phyloP scores from a whole-genome alignment of 805 yeast genomes.

The Danielozyma ontarioensis region DNA sequence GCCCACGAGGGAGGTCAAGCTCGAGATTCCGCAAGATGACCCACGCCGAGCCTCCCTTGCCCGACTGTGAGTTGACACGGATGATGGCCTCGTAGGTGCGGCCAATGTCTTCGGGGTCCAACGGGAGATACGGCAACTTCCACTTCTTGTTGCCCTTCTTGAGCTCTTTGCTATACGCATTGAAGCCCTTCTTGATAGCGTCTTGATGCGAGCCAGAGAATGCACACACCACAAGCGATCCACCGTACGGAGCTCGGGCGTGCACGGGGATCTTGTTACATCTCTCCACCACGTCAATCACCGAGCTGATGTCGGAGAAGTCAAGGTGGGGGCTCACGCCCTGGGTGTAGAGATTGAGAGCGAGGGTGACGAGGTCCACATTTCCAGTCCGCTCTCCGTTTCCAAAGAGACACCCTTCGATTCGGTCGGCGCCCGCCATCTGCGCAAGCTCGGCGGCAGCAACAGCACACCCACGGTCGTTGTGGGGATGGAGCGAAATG shows the following conservation, averaged over 20 bases:
- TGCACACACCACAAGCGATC: conserved; percentile 74
- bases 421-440: conserved; percentile 82
- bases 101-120: conserved; percentile 79
- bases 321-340: conserved; percentile 71
- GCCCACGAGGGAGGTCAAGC: conserved; percentile 64
- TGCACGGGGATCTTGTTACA: conserved; percentile 74
- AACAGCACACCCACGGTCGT: conserved; percentile 80
- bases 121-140: conserved; percentile 73
- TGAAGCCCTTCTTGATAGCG: conserved; percentile 66
- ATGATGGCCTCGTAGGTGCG: conserved; percentile 78
- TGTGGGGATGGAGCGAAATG: conserved; percentile 70
- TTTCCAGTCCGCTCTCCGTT: conserved; percentile 86
- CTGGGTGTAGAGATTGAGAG: conserved; percentile 72
- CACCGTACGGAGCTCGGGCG: conserved; percentile 77
- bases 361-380: conserved; percentile 72
- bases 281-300: conserved; percentile 66
- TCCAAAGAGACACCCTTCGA: conserved; percentile 78
- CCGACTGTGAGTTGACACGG: conserved; percentile 82
- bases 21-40: conserved; percentile 65
- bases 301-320: conserved; percentile 60
- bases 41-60: conserved; percentile 89
- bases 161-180: conserved; percentile 44
- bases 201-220: conserved; percentile 73
- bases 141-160: conserved; percentile 39
- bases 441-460: conserved; percentile 77